These are phyloP conservation scores for Globisporangium iwayamae DNA, from an alignment of 352 stramenopile species.

Conservation along the genomic window DNA sequence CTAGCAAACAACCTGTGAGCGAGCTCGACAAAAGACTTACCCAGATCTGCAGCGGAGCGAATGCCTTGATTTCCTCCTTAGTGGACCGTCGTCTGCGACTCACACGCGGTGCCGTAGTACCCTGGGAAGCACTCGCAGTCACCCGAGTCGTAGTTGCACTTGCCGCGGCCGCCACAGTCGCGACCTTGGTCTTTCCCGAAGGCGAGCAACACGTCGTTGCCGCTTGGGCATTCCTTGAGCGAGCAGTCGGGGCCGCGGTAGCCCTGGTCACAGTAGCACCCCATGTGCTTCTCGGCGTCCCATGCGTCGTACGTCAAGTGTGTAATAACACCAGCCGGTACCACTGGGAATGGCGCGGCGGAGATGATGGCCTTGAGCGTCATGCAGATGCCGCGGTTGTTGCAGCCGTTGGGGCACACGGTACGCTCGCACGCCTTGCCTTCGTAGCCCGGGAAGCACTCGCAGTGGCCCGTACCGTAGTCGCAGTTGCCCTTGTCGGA, in stretches of 20 bases:
- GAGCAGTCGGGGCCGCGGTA: constrained; percentile 95
- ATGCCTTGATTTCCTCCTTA: constrained; percentile 25
- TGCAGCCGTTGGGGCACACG: constrained; percentile 95
- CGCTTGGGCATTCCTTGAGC: constrained; percentile 93
- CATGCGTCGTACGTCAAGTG: constrained; percentile 63
- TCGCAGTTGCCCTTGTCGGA: constrained; percentile 93
- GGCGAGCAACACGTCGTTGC: constrained; percentile 86
- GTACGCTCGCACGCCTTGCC: constrained; percentile 90
- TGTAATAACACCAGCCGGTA: neutral
- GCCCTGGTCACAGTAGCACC: constrained; percentile 93
- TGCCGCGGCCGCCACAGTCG: constrained; percentile 92
- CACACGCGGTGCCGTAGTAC: constrained; percentile 94
- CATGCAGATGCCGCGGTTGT: constrained; percentile 90
- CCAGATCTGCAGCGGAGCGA: neutral
- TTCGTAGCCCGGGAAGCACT: constrained; percentile 88
- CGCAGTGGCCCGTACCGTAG: constrained; percentile 85
- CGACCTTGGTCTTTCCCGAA: constrained; percentile 72
- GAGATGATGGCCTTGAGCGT: constrained; percentile 85
- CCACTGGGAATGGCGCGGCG: constrained; percentile 7
- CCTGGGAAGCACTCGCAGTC: constrained; percentile 93
- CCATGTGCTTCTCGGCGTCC: constrained; percentile 92
- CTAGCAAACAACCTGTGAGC: too few species aligned
- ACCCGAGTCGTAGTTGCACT: constrained; percentile 93
- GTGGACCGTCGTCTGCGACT: constrained; percentile 75
- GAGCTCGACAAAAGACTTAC: too few species aligned